Conservation (phyloP, 2,329 filamentous ascomycete species). For the Aureobasidium sp. region DNA sequence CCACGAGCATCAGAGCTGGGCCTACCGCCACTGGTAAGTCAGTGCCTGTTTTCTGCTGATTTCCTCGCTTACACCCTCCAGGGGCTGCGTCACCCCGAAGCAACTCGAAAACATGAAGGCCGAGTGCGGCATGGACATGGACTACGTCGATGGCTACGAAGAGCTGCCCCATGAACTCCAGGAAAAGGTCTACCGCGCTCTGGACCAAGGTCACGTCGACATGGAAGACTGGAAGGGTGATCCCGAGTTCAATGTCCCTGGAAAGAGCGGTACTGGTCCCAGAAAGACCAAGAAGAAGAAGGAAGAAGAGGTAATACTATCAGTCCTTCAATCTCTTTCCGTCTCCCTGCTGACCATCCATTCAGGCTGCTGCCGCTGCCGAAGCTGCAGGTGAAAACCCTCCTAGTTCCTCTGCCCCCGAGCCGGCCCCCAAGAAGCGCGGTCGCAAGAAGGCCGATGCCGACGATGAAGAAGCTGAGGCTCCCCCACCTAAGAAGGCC, state of each 20-base stretch:
- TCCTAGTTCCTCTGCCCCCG: constrained; percentile 17
- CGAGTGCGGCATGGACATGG: constrained; percentile 49
- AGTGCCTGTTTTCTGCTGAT: not conserved
- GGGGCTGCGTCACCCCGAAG: constrained; percentile 81
- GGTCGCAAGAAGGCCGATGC: constrained; percentile 30
- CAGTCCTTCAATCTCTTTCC: too few species aligned
- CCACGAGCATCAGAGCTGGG: constrained; percentile 53
- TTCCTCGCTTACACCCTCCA: constrained; percentile 30
- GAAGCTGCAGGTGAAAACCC: constrained; percentile 17
- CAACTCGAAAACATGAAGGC: constrained; percentile 60
- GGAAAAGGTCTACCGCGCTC: constrained; percentile 63
- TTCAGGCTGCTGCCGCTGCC: constrained; percentile 15
- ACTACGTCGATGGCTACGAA: constrained; percentile 71
- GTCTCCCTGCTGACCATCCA: not conserved
- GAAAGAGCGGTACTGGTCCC: constrained; percentile 49
- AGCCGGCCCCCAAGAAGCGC: constrained; percentile 34
- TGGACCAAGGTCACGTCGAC: constrained; percentile 72
- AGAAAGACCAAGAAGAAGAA: constrained; percentile 32
- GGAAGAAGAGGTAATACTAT: constrained; percentile 23
- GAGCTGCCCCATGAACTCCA: constrained; percentile 62
- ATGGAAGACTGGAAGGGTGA: constrained; percentile 84
- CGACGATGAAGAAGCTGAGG: constrained; percentile 29
- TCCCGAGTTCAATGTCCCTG: constrained; percentile 62
- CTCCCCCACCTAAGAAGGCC: constrained; percentile 21
- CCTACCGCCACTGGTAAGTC: constrained; percentile 79